A percentile compares a stretch with the other conserved stretches of the same genome.
Conservation (phyloP, 768 basidiomycete genomes). For the Leccinellum rugosiceps region DNA sequence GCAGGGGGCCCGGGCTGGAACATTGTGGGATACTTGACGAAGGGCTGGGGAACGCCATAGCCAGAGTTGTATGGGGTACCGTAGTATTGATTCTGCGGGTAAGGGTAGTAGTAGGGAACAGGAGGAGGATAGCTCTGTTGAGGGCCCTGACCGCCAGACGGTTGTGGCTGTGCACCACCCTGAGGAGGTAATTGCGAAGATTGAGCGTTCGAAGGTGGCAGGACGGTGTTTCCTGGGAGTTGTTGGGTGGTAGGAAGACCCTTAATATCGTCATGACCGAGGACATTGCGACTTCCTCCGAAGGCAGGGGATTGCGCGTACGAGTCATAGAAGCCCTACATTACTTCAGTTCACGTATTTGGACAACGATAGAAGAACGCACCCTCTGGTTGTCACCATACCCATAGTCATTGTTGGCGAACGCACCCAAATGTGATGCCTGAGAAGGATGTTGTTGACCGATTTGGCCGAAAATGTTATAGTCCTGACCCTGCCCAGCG, state of each 20-base stretch:
- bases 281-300: constrained; percentile 52
- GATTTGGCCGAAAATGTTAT: constrained; percentile 67
- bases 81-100: constrained; percentile 76
- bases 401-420: constrained; percentile 62
- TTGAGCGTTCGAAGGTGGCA: constrained; percentile 53
- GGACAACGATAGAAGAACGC: constrained; percentile 23
- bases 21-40: constrained; percentile 75
- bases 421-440: constrained; percentile 47
- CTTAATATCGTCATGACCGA: constrained; percentile 77
- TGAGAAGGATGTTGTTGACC: constrained; percentile 54
- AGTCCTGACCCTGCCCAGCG: constrained; percentile 56
- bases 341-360: constrained; percentile 15
- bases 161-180: constrained; percentile 51
- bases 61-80: constrained; percentile 64
- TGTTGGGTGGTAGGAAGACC: constrained; percentile 59
- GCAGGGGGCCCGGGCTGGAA: constrained; percentile 72
- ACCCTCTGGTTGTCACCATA: constrained; percentile 69
- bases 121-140: constrained; percentile 68
- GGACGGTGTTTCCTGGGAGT: constrained; percentile 46
- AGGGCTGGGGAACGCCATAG: constrained; percentile 59
- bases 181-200: constrained; percentile 51
- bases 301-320: constrained; percentile 66
- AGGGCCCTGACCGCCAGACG: constrained; percentile 57
- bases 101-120: constrained; percentile 58
- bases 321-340: constrained; percentile 73